phyloP scores from a whole-genome alignment of 1,284 basidiomycete species.

The Cutaneotrichosporon dermatis region DNA sequence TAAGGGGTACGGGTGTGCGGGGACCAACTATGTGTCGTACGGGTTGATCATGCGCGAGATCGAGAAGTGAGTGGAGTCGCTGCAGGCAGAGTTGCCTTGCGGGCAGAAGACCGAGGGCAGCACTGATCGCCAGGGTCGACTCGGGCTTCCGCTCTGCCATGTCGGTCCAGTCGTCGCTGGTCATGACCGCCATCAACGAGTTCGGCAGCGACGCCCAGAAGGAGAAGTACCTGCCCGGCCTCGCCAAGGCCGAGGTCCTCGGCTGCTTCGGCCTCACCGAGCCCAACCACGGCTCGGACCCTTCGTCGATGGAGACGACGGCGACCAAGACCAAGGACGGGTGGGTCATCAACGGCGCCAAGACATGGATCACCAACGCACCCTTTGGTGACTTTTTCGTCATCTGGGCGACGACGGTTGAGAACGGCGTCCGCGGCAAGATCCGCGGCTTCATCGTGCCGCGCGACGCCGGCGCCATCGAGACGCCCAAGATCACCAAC shows the following conservation, averaged over 20 bases:
- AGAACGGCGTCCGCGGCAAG: conserved; percentile 57
- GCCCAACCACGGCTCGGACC: conserved; percentile 93
- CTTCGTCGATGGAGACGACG: conserved; percentile 86
- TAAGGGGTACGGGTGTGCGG: conserved; percentile 88
- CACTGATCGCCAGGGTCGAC: conserved; percentile 59
- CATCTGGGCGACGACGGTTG: conserved; percentile 66
- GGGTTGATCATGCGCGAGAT: conserved; percentile 91
- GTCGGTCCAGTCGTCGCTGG: conserved; percentile 88
- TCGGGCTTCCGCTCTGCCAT: conserved; percentile 92
- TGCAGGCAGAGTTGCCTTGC: not conserved
- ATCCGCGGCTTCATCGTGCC: conserved; percentile 80
- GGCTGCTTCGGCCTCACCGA: conserved; percentile 97
- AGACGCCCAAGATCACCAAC: conserved; percentile 83
- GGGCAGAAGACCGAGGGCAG: no score
- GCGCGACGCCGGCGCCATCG: conserved; percentile 56
- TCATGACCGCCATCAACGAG: conserved; percentile 94
- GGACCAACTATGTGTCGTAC: conserved; percentile 83
- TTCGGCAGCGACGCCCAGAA: conserved; percentile 88
- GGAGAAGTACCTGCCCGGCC: conserved; percentile 74
- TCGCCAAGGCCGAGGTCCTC: conserved; percentile 75
- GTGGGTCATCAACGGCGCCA: conserved; percentile 80
- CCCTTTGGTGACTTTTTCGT: conserved; percentile 81
- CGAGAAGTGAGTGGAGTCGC: conserved; percentile 59
- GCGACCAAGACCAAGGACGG: conserved; percentile 80
- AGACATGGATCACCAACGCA: conserved; percentile 95